phyloP scores from a whole-genome alignment of 441 rosid genomes.

The Pelargonium cotyledonis region DNA sequence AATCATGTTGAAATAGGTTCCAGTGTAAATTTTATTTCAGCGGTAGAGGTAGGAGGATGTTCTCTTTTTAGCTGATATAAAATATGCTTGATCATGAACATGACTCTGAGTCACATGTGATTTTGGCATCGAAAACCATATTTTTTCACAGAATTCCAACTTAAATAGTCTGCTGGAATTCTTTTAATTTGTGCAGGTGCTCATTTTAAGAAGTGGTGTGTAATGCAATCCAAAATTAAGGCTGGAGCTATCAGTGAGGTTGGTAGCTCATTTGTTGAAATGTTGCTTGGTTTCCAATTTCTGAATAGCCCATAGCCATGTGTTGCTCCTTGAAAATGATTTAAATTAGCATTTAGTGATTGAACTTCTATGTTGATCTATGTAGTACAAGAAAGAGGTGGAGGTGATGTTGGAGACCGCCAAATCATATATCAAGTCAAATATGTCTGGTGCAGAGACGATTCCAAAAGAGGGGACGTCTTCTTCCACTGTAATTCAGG shows the following conservation, averaged over 20 bases:
- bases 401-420: slow-evolving; percentile 66
- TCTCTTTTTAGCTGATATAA: too few relatives aligned
- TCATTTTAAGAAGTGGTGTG: slow-evolving; percentile 97
- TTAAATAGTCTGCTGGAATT: background rate
- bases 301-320: background rate
- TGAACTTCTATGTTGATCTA: background rate
- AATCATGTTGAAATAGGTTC: too few relatives aligned
- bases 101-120: too few relatives aligned
- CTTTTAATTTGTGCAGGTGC: slow-evolving; percentile 50
- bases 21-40: too few relatives aligned
- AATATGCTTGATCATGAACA: too few relatives aligned
- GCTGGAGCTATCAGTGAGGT: slow-evolving; percentile 84
- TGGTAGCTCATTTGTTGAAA: slow-evolving; percentile 18
- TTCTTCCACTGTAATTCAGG: slow-evolving; percentile 23
- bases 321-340: background rate
- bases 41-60: too few relatives aligned
- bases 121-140: too few relatives aligned
- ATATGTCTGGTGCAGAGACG: slow-evolving; percentile 15
- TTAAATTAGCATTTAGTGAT: background rate
- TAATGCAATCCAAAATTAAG: slow-evolving; percentile 96
- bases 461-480: slow-evolving; percentile 13
- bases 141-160: background rate
- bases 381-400: slow-evolving; percentile 88
- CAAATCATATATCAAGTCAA: slow-evolving; percentile 36
- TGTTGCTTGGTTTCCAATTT: background rate